Percentiles rank a stretch among this genome's conserved stretches.
phyloP scores from a whole-genome alignment of 2,329 filamentous ascomycete species.

The Stagonosporopsis rhizophila region DNA sequence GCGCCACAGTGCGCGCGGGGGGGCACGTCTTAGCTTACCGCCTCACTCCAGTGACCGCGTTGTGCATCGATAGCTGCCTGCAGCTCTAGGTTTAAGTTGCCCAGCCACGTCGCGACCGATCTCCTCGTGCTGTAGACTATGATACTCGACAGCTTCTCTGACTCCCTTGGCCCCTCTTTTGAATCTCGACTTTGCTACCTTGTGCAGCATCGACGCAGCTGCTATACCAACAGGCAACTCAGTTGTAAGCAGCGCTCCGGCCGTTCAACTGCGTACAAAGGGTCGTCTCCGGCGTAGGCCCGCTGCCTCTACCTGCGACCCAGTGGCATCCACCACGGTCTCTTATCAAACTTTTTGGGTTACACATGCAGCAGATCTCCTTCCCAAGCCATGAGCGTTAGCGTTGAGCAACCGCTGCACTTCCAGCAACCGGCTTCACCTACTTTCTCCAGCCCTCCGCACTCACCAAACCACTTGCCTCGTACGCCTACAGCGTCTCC shows the following conservation, averaged over 20 bases:
- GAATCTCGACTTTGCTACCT: not conserved
- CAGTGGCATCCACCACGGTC: not conserved
- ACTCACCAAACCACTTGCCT: conserved; percentile 38
- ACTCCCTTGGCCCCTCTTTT: not conserved
- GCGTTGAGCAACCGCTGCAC: conserved; percentile 48
- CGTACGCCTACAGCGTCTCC: conserved; percentile 38
- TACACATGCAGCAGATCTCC: conserved; percentile 13
- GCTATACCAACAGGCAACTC: conserved; percentile 3
- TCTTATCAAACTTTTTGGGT: not conserved
- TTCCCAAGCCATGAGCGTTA: conserved; percentile 49
- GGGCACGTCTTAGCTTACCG: conserved; percentile 28
- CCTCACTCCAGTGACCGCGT: conserved; percentile 29
- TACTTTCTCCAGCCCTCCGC: conserved; percentile 42
- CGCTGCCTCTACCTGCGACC: not conserved
- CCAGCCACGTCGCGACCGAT: conserved; percentile 31
- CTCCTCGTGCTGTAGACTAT: not conserved
- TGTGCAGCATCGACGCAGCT: conserved; percentile 1
- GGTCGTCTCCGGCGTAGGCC: not conserved
- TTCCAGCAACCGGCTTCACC: conserved; percentile 47
- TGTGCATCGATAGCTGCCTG: conserved; percentile 29
- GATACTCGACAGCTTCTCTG: not conserved
- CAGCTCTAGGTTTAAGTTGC: conserved; percentile 28
- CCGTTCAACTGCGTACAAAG: not conserved
- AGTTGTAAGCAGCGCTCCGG: not conserved
- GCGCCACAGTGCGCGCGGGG: conserved; percentile 23